Evolutionary conservation across 768 basidiomycete genomes (phyloP).

Genomic region (Boletus rubroflammeus): DNA sequence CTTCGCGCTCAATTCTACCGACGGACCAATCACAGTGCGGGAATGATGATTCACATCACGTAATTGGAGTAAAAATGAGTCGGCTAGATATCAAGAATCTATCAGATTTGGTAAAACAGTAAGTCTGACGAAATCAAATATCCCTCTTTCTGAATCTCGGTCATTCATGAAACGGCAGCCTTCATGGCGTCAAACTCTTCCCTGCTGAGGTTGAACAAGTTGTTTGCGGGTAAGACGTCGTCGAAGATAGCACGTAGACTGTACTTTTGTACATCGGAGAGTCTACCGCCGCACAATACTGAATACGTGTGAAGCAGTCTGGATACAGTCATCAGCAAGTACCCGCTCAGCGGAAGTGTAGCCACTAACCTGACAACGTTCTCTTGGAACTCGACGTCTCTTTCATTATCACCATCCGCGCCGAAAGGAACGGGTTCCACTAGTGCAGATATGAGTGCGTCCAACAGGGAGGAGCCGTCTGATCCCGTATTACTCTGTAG

Average conservation of each 20-base stretch:
- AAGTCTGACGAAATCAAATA: slow-evolving; percentile 11
- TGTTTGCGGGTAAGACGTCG: slow-evolving; percentile 10
- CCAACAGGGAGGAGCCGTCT: slow-evolving; percentile 37
- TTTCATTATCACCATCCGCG: slow-evolving; percentile 60
- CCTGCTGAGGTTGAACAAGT: slow-evolving; percentile 29
- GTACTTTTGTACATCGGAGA: slow-evolving; percentile 31
- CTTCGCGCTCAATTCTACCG: slow-evolving; percentile 9
- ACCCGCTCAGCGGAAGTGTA: background rate
- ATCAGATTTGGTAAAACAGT: slow-evolving; percentile 15
- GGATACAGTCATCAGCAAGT: background rate
- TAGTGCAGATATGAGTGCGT: slow-evolving; percentile 50
- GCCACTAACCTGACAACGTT: slow-evolving; percentile 50
- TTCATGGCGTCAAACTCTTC: slow-evolving; percentile 26
- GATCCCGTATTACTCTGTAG: slow-evolving; percentile 36
- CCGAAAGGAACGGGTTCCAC: slow-evolving; percentile 59
- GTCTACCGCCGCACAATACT: slow-evolving; percentile 36
- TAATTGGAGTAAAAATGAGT: slow-evolving; percentile 23
- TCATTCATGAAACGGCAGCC: slow-evolving; percentile 21
- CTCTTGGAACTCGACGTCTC: slow-evolving; percentile 64
- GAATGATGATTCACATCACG: slow-evolving; percentile 20
- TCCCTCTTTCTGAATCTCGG: slow-evolving; percentile 9
- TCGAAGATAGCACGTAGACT: slow-evolving; percentile 28
- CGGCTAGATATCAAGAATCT: slow-evolving; percentile 25
- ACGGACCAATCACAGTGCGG: slow-evolving; percentile 16
- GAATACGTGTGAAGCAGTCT: slow-evolving; percentile 55